These are phyloP conservation scores for Gypsophila paniculata DNA, from an alignment of 179 eudicot genomes.

Conservation along the genomic window DNA sequence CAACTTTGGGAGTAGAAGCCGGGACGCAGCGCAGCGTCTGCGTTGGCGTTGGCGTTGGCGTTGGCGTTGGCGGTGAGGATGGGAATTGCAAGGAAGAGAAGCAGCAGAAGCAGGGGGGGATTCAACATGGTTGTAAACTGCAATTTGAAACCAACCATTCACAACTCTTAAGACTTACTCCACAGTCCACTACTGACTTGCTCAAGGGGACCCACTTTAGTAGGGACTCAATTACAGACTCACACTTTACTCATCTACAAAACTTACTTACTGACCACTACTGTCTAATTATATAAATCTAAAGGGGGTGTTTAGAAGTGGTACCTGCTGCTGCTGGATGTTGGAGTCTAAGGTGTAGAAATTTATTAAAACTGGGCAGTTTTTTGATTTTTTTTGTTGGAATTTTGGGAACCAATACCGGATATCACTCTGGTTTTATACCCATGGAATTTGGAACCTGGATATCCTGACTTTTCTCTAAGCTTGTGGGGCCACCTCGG, in stretches of 20 bases:
- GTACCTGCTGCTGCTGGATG: not conserved
- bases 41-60: no score
- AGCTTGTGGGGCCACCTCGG: no score
- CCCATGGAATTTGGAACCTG: not conserved
- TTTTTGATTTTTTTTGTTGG: not conserved
- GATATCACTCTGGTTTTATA: not conserved
- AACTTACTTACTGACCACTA: no score
- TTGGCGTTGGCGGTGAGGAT: not conserved
- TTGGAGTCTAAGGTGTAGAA: not conserved
- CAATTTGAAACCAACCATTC: not conserved
- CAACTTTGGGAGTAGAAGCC: slow-evolving; percentile 59
- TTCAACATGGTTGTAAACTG: slow-evolving; percentile 5
- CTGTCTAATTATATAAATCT: no score
- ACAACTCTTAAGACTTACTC: no score
- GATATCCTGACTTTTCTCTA: not conserved
- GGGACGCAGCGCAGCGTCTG: slow-evolving; percentile 33
- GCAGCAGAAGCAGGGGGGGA: slow-evolving; percentile 10
- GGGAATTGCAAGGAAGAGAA: slow-evolving; percentile 30
- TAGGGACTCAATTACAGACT: no score
- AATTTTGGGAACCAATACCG: not conserved
- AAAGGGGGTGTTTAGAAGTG: not conserved
- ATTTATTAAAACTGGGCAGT: not conserved
- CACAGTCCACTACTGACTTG: not conserved
- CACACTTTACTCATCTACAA: not conserved
- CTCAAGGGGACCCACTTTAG: not conserved